Evolutionary conservation across 306 rosid species (phyloP).

Genomic region (Quercus dentata): DNA sequence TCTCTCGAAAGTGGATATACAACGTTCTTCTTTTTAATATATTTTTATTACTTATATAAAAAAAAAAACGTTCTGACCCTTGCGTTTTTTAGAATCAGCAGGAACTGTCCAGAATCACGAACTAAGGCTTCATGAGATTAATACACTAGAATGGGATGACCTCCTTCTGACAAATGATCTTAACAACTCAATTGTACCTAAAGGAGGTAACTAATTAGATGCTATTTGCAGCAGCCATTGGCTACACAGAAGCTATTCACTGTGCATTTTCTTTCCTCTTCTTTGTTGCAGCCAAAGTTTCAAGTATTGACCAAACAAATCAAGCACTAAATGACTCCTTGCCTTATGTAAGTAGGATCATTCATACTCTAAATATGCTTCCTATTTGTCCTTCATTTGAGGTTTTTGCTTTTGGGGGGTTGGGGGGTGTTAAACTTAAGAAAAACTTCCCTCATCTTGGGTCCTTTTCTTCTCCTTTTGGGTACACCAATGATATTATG

Average conservation of each 20-base stretch:
- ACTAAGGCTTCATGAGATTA: slow-evolving; percentile 76
- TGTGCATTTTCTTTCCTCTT: slow-evolving; percentile 19
- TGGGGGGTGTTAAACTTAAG: background rate
- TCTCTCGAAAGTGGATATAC: slow-evolving; percentile 14
- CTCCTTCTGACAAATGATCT: slow-evolving; percentile 62
- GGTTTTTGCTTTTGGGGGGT: no score
- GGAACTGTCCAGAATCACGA: slow-evolving; percentile 57
- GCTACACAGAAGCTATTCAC: slow-evolving; percentile 17
- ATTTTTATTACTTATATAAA: no score
- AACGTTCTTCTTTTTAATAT: background rate
- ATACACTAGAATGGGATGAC: slow-evolving; percentile 99
- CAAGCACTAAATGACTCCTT: slow-evolving; percentile 41
- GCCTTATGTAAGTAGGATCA: slow-evolving; percentile 53
- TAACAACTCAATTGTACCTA: slow-evolving; percentile 23
- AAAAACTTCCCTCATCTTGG: background rate
- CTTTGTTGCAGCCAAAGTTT: slow-evolving; percentile 40
- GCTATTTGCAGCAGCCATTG: slow-evolving; percentile 18
- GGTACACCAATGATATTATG: background rate
- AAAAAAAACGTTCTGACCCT: slow-evolving; percentile 8
- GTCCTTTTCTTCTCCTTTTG: background rate
- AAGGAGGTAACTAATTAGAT: slow-evolving; percentile 61
- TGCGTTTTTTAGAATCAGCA: slow-evolving; percentile 29
- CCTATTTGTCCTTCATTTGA: background rate
- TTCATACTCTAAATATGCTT: background rate
- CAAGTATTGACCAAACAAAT: slow-evolving; percentile 49